phyloP scores from a whole-genome alignment of 345 rosid genomes.

The Lepidium didymum region DNA sequence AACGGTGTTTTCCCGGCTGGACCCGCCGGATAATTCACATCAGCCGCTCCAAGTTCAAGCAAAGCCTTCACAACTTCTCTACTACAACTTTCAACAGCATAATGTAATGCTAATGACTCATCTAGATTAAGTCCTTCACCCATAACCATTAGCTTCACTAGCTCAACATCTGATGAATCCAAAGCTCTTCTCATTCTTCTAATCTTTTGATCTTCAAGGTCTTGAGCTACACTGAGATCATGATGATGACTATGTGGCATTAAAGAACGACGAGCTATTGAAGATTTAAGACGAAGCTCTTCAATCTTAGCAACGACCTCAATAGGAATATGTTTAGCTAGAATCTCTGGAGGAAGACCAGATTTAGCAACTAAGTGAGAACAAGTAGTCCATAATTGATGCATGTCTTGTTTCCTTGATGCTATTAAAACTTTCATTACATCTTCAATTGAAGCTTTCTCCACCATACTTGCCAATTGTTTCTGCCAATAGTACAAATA shows the following conservation, averaged over 20 bases:
- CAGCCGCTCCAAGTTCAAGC: constrained; percentile 97
- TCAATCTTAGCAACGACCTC: constrained; percentile 92
- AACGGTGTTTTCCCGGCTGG: constrained; percentile 89
- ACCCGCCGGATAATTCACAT: constrained; percentile 91
- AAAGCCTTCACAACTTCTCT: constrained; percentile 96
- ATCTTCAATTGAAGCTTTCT: constrained; percentile 95
- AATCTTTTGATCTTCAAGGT: constrained; percentile 91
- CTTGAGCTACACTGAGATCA: constrained; percentile 51
- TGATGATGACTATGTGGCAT: constrained; percentile 56
- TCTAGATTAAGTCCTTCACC: constrained; percentile 98
- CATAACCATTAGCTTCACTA: constrained; percentile 99
- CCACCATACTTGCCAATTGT: constrained; percentile 91
- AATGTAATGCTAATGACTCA: constrained; percentile 87
- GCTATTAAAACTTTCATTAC: constrained; percentile 96
- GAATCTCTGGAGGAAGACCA: constrained; percentile 86
- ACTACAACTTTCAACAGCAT: constrained; percentile 95
- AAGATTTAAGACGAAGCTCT: constrained; percentile 83
- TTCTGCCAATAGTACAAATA: constrained; percentile 44
- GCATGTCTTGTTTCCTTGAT: constrained; percentile 96
- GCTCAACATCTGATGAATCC: constrained; percentile 92
- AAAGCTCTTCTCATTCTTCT: constrained; percentile 89
- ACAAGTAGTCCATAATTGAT: constrained; percentile 92
- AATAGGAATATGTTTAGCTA: constrained; percentile 82
- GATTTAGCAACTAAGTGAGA: constrained; percentile 97
- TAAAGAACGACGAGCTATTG: constrained; percentile 58